A percentile compares a stretch with the other conserved stretches of the same genome.
Evolutionary conservation across 495 filamentous ascomycete genomes (phyloP).

Genomic region (Annulohypoxylon bovei): DNA sequence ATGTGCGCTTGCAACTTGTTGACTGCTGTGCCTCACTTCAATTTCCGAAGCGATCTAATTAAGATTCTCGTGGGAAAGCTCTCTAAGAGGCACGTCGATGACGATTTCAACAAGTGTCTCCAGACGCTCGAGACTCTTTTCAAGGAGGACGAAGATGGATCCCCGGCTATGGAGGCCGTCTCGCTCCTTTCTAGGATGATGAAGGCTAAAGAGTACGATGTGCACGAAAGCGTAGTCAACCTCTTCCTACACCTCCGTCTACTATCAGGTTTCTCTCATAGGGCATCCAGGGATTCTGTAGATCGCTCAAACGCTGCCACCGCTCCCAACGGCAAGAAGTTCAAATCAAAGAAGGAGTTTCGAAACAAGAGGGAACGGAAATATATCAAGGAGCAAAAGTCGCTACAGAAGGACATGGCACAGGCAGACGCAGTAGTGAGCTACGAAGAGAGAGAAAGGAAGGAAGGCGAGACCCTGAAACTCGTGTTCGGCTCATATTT

Average conservation of each 20-base stretch:
- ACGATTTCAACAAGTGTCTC: slow-evolving; percentile 79
- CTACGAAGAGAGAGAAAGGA: slow-evolving; percentile 89
- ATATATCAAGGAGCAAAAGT: slow-evolving; percentile 81
- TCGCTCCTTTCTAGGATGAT: slow-evolving; percentile 92
- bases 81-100: slow-evolving; percentile 66
- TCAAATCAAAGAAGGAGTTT: slow-evolving; percentile 73
- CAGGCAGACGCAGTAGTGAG: slow-evolving; percentile 90
- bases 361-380: slow-evolving; percentile 62
- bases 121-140: slow-evolving; percentile 85
- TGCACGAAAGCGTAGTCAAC: slow-evolving; percentile 87
- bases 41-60: slow-evolving; percentile 86
- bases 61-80: slow-evolving; percentile 87
- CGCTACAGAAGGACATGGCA: slow-evolving; percentile 90
- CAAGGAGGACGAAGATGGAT: slow-evolving; percentile 85
- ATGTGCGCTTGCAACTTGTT: slow-evolving; percentile 84
- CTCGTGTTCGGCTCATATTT: slow-evolving; percentile 96
- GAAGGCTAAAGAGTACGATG: slow-evolving; percentile 79
- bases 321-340: slow-evolving; percentile 65
- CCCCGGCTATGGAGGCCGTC: slow-evolving; percentile 86
- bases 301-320: slow-evolving; percentile 63
- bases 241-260: slow-evolving; percentile 91
- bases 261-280: slow-evolving; percentile 84
- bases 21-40: slow-evolving; percentile 89
- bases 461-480: slow-evolving; percentile 94
- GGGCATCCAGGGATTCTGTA: slow-evolving; percentile 77